A percentile compares a stretch with the other conserved stretches of the same genome.
These are phyloP conservation scores for Globisporangium spinosum DNA, from an alignment of 352 stramenopile species.

Conservation along the genomic window DNA sequence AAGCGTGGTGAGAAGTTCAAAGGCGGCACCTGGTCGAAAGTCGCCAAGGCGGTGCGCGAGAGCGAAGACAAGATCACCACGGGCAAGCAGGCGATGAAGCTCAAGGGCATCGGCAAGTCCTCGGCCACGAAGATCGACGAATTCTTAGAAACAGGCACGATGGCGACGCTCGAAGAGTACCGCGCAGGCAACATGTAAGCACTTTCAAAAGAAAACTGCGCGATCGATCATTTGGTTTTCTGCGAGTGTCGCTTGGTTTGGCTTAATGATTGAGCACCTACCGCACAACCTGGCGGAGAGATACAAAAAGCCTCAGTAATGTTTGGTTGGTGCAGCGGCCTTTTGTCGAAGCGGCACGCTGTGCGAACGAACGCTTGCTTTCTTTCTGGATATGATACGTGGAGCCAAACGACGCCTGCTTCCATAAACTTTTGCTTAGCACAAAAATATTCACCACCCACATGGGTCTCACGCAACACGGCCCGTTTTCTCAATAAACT, in stretches of 20 bases:
- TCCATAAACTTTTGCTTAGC: not conserved
- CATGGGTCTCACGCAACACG: not conserved
- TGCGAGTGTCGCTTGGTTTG: not conserved
- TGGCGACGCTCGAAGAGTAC: conserved; percentile 80
- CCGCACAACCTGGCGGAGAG: no score
- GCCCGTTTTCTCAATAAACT: not conserved
- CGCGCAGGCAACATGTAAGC: conserved; percentile 77
- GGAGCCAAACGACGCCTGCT: not conserved
- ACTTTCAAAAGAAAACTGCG: not conserved
- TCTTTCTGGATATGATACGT: not conserved
- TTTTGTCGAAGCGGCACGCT: not conserved
- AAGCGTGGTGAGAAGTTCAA: conserved; percentile 87
- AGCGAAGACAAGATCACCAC: conserved; percentile 53
- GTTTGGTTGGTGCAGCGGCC: no score
- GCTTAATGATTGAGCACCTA: not conserved
- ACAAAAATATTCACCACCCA: not conserved
- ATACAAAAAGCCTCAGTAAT: no score
- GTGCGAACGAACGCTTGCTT: not conserved
- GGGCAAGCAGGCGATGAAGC: conserved; percentile 77
- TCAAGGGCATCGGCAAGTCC: conserved; percentile 84
- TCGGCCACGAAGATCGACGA: conserved; percentile 82
- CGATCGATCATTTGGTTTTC: not conserved
- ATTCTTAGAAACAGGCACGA: conserved; percentile 77
- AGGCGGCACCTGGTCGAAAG: conserved; percentile 84
- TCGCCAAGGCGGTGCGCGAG: conserved; percentile 80